A percentile compares a stretch with the other conserved stretches of the same genome.
Evolutionary conservation across 345 rosid species (phyloP).

Genomic region (Mercurialis annua): DNA sequence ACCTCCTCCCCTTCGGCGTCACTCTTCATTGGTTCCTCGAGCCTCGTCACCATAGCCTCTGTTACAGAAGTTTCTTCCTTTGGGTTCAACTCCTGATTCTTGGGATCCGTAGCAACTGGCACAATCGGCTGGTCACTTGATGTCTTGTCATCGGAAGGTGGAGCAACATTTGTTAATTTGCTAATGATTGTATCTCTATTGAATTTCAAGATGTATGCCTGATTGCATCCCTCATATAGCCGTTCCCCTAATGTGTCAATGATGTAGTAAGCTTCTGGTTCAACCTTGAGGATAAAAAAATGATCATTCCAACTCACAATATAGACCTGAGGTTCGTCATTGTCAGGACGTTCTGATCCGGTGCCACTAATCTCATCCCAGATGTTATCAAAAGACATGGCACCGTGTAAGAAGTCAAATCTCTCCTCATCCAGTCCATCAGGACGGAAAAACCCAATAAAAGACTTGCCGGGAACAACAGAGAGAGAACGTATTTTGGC

Average conservation of each 20-base stretch:
- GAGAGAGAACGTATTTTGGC: conserved; percentile 74
- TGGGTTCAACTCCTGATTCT: conserved; percentile 23
- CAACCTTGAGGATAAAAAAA: conserved; percentile 82
- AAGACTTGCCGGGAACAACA: conserved; percentile 67
- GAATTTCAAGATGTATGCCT: conserved; percentile 89
- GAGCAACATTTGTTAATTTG: conserved; percentile 34
- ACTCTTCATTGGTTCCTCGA: conserved; percentile 25
- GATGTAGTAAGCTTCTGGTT: conserved; percentile 80
- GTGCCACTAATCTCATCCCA: conserved; percentile 81
- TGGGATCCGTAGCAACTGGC: conserved; percentile 28
- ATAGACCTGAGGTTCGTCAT: conserved; percentile 55
- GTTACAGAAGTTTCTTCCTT: conserved; percentile 34
- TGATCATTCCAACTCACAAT: conserved; percentile 99
- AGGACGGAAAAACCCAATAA: conserved; percentile 91
- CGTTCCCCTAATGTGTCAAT: conserved; percentile 96
- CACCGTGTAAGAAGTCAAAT: conserved; percentile 72
- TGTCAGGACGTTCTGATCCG: conserved; percentile 41
- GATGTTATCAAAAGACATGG: conserved; percentile 91
- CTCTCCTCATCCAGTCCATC: conserved; percentile 68
- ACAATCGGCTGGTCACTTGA: conserved; percentile 31
- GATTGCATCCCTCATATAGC: conserved; percentile 89
- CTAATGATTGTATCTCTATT: conserved; percentile 52
- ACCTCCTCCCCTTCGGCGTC: conserved; percentile 45
- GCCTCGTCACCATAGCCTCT: conserved; percentile 15
- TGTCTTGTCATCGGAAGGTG: conserved; percentile 43